Evolutionary conservation across 495 filamentous ascomycete genomes (phyloP).

Genomic region (Xylaria grammica): DNA sequence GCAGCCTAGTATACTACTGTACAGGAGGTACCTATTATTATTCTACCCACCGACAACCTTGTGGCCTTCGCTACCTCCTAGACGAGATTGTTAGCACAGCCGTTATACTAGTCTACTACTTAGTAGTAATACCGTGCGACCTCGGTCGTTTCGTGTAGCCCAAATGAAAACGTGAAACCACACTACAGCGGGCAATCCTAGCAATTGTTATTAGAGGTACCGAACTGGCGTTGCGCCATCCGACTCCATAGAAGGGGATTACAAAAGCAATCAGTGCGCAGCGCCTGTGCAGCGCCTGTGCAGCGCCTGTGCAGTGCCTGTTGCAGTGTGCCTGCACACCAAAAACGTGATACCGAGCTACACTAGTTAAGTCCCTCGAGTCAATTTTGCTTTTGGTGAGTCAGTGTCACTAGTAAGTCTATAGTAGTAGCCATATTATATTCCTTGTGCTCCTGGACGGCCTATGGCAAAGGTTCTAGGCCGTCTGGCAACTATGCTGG

Average conservation of each 20-base stretch:
- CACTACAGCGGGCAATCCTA: no score
- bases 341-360: neutral
- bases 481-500: neutral
- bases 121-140: constrained; percentile 3
- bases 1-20: no score
- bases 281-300: no score
- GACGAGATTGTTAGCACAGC: constrained; percentile 5
- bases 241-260: neutral
- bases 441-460: no score
- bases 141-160: neutral
- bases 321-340: no score
- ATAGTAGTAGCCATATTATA: constrained; percentile 1
- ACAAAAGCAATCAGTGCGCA: neutral
- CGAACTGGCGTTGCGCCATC: constrained; percentile 2
- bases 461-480: neutral
- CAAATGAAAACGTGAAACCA: no score
- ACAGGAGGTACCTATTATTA: neutral
- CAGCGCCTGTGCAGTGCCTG: no score
- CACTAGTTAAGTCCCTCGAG: no score
- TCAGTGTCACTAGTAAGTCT: neutral
- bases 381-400: neutral
- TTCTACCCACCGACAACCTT: neutral
- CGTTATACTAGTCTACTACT: neutral
- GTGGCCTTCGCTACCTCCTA: neutral
- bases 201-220: no score